Base-by-base conservation (phyloP, 768 basidiomycete species). In the Russula olivacea region DNA sequence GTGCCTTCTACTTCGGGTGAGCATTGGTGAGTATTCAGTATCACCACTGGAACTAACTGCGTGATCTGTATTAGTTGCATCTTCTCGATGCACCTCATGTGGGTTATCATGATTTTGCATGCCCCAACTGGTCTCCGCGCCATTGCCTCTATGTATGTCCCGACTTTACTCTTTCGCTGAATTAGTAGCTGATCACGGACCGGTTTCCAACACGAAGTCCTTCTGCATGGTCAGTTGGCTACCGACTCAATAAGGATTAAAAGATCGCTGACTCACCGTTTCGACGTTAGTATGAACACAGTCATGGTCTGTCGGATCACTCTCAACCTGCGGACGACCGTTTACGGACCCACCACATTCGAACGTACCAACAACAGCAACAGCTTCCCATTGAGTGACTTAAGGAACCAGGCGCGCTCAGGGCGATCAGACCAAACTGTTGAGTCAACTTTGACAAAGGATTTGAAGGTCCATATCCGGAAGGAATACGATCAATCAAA, bases 71-170 rank as follows among this genome's bases (percentile, higher is more conserved):
- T 40, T 38, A 67, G 66, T 12, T 60, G 43, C 40, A 67, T 67
- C 25, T 65, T 67, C 56, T 65, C 66, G 30, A 55, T 67, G 59
- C 58, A 67, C 32, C 43, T 67, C 17, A 61, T 49, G 45, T 67
- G 66, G 66, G 66, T 65, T 34, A 14, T 67, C 36, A 67, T 67
- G 66, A 65, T 67, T 51, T 15, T 67, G 32, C 52, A 67, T 36
- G 66, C 66, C 3, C 66, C 66, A 21, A 67, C 66, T 34, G 60
- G 60, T n/a, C 66, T 67, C 32, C 66, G 66, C 40, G 64, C 56
- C 4, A 67, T 67, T 10, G 59, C 66, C 14, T 47, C 64, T 40
- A 34, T 67, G 66, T 67, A 57, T n/a, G 66, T 56, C 30, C 32
- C 23, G 40, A 38, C 11, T n/a, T 38, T 25, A 30, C 34, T 49